A percentile compares a stretch with the other conserved stretches of the same genome.
Conservation (phyloP, 192 early-diverging fungal species). For the Neocallimastix lanati region DNA sequence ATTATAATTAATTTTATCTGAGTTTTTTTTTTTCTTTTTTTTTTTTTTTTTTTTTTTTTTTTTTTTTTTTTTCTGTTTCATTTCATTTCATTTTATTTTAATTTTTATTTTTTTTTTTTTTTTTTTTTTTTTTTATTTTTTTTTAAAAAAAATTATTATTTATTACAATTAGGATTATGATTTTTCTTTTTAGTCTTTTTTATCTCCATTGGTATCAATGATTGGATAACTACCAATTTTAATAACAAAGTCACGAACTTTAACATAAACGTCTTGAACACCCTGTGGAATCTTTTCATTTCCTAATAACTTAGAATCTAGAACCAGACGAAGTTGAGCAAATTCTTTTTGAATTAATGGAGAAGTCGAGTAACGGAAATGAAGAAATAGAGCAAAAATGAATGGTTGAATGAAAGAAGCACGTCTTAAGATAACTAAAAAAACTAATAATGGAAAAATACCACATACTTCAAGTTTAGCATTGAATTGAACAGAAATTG, state of each 20-base stretch:
- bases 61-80: no score
- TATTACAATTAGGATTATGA: no score
- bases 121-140: no score
- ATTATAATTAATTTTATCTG: no score
- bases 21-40: no score
- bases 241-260: neutral
- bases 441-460: constrained; percentile 39
- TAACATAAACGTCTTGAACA: neutral
- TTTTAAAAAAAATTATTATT: no score
- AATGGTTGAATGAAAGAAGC: constrained; percentile 34
- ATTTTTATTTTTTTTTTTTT: no score
- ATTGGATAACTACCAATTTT: neutral
- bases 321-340: neutral
- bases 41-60: no score
- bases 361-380: constrained; percentile 48
- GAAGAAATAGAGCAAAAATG: constrained; percentile 49
- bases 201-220: no score
- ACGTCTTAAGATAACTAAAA: constrained; percentile 19
- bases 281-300: neutral
- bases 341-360: constrained; percentile 7
- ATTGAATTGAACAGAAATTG: constrained; percentile 35
- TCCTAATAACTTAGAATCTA: neutral
- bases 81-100: no score
- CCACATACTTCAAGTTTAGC: constrained; percentile 48
- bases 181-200: no score